Percentiles rank a stretch among this genome's conserved stretches.
Conservation (phyloP, 129 eudicot species). For the Flaveria bidentis region DNA sequence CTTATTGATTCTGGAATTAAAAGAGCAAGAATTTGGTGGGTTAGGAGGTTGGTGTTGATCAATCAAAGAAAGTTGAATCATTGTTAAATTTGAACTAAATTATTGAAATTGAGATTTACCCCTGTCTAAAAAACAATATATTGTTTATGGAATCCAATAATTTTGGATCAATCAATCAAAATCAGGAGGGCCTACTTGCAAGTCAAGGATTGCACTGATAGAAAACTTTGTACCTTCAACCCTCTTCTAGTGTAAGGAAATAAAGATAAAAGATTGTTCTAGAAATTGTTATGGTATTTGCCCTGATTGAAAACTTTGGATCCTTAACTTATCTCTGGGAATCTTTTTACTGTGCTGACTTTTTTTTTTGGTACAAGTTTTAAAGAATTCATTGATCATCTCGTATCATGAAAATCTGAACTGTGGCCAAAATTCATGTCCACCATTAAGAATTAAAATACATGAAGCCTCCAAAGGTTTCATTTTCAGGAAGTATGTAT, state of each 20-base stretch:
- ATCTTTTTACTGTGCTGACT: background rate
- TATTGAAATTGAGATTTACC: constrained; percentile 14
- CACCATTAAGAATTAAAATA: background rate
- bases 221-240: no score
- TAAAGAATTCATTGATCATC: background rate
- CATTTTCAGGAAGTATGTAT: constrained; percentile 7
- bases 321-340: constrained; percentile 1
- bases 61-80: constrained; percentile 23
- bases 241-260: no score
- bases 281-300: background rate
- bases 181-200: background rate
- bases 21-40: constrained; percentile 17
- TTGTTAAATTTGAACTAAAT: constrained; percentile 14
- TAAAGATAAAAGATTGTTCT: background rate
- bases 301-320: background rate
- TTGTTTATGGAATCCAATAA: constrained; percentile 12
- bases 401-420: background rate
- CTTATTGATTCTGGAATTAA: constrained; percentile 17
- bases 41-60: constrained; percentile 20
- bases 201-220: no score
- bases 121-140: background rate
- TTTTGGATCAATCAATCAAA: constrained; percentile 17
- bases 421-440: no score
- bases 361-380: background rate
- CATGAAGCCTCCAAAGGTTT: constrained; percentile 5